Conservation (phyloP, 2,329 filamentous ascomycete species). For the Colletotrichum truncatum region DNA sequence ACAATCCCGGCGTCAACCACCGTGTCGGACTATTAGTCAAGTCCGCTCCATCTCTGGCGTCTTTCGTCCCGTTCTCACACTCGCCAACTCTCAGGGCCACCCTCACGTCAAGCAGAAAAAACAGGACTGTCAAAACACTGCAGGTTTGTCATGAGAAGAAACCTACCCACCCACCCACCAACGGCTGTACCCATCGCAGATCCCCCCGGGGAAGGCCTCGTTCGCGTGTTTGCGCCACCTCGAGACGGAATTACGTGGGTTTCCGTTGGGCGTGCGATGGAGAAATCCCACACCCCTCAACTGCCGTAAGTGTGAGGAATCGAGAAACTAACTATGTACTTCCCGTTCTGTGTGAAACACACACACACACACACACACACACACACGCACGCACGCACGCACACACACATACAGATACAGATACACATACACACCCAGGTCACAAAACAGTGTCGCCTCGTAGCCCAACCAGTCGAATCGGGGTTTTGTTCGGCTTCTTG, state of each 20-base stretch:
- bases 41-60: background rate
- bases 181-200: background rate
- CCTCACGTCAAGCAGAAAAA: conserved; percentile 21
- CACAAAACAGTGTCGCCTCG: too few species aligned
- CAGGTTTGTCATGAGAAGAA: background rate
- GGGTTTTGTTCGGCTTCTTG: background rate
- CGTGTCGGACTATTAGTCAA: background rate
- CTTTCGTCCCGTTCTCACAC: background rate
- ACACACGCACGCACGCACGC: background rate
- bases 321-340: background rate
- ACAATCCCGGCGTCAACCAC: background rate
- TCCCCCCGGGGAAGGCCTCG: background rate
- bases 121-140: conserved; percentile 8
- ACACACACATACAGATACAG: background rate
- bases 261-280: too few species aligned
- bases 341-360: background rate
- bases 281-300: too few species aligned
- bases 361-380: too few species aligned
- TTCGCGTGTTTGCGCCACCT: too few species aligned
- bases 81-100: background rate
- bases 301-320: background rate
- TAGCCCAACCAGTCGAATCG: background rate
- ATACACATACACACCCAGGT: background rate
- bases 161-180: background rate
- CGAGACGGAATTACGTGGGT: too few species aligned